Evolutionary conservation across 73 alveolate species (phyloP).

Genomic region (Urostyla sp.): DNA sequence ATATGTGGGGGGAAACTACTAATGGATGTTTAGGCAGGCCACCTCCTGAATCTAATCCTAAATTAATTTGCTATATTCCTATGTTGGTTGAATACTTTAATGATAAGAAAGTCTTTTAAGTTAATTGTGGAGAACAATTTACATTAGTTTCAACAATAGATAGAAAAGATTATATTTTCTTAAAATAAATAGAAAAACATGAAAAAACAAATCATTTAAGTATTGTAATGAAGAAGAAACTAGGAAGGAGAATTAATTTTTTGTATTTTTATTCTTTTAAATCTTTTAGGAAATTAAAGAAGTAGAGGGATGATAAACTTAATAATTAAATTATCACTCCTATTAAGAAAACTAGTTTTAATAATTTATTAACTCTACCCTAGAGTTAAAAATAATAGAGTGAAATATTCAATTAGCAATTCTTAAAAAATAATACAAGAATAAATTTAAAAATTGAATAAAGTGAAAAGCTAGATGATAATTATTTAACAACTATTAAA

Average conservation of each 20-base stretch:
- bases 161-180: slow-evolving; percentile 14
- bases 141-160: slow-evolving; percentile 55
- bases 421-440: slow-evolving; percentile 4
- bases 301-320: not conserved
- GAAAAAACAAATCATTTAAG: slow-evolving; percentile 44
- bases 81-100: slow-evolving; percentile 15
- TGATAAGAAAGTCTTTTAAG: slow-evolving; percentile 47
- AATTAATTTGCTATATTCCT: slow-evolving; percentile 20
- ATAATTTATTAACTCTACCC: too few relatives aligned
- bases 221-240: slow-evolving; percentile 57
- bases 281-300: slow-evolving; percentile 2
- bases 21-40: slow-evolving; percentile 72
- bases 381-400: not conserved
- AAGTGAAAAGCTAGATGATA: not conserved
- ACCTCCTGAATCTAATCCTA: slow-evolving; percentile 31
- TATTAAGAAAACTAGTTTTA: not conserved
- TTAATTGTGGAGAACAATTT: slow-evolving; percentile 65
- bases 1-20: slow-evolving; percentile 76
- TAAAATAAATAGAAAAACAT: slow-evolving; percentile 2
- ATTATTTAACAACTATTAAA: too few relatives aligned
- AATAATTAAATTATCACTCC: not conserved
- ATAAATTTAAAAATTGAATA: not conserved
- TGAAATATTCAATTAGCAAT: not conserved
- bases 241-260: slow-evolving; percentile 50
- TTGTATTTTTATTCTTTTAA: not conserved